These are phyloP conservation scores for Silene vulgaris DNA, from an alignment of 179 eudicot genomes.

Conservation along the genomic window DNA sequence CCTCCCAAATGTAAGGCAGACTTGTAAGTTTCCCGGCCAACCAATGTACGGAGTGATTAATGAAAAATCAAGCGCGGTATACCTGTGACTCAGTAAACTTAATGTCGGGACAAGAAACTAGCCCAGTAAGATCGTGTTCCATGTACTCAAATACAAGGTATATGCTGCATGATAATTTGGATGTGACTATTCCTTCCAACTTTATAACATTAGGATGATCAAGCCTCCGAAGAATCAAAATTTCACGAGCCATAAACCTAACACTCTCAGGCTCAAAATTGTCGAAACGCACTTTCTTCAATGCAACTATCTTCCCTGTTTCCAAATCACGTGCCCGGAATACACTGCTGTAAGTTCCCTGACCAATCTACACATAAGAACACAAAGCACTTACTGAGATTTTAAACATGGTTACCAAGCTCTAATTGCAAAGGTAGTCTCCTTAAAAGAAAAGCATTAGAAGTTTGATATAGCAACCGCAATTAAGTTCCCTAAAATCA, in stretches of 20 bases:
- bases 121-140: conserved; percentile 66
- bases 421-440: not conserved
- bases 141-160: conserved; percentile 61
- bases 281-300: conserved; percentile 80
- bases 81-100: conserved; percentile 51
- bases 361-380: conserved; percentile 51
- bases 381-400: not conserved
- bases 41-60: not conserved
- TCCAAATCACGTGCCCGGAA: conserved; percentile 67
- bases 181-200: conserved; percentile 58
- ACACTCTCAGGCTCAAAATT: conserved; percentile 85
- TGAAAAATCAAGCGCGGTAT: not conserved
- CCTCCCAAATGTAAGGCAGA: not conserved
- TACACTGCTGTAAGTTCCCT: conserved; percentile 88
- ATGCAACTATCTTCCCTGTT: conserved; percentile 67
- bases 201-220: conserved; percentile 79
- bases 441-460: not conserved
- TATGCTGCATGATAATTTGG: conserved; percentile 58
- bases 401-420: not conserved
- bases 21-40: too few species aligned
- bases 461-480: not conserved
- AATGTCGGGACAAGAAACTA: conserved; percentile 57
- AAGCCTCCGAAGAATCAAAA: conserved; percentile 61
- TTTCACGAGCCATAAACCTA: conserved; percentile 79
- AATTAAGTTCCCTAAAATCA: not conserved